Percentiles rank a stretch among this genome's conserved stretches.
phyloP scores from a whole-genome alignment of 139 green algal genomes.

The Coccomyxa sp. region DNA sequence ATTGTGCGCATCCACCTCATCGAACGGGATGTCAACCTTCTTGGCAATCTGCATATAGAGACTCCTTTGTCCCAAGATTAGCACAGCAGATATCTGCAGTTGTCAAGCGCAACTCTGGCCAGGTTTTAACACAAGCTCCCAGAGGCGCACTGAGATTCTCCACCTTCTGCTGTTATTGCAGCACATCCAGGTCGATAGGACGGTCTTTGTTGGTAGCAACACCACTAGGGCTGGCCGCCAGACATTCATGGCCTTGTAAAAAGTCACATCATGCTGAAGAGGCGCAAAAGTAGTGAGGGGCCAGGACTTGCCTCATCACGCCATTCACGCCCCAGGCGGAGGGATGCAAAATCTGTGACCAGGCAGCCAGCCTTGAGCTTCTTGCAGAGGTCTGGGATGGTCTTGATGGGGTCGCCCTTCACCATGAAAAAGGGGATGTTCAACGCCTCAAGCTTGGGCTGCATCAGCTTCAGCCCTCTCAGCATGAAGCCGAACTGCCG shows the following conservation, averaged over 20 bases:
- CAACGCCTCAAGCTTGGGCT: slow-evolving; percentile 43
- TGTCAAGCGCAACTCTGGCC: not conserved
- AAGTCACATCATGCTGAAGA: too few relatives aligned
- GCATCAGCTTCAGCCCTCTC: slow-evolving; percentile 67
- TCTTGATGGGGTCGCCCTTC: slow-evolving; percentile 65
- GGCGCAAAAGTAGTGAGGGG: too few relatives aligned
- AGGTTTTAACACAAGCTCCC: not conserved
- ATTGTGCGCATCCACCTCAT: slow-evolving; percentile 97
- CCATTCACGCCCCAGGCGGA: slow-evolving; percentile 77
- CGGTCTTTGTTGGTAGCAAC: too few relatives aligned
- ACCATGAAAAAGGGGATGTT: slow-evolving; percentile 80
- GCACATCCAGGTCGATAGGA: too few relatives aligned
- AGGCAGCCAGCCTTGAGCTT: slow-evolving; percentile 61
- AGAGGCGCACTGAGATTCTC: too few relatives aligned
- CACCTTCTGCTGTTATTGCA: too few relatives aligned
- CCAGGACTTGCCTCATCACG: slow-evolving; percentile 26
- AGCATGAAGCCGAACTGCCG: slow-evolving; percentile 92
- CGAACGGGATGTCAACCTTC: slow-evolving; percentile 41
- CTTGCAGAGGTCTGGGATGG: slow-evolving; percentile 63
- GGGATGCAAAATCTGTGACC: slow-evolving; percentile 86
- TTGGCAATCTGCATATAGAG: slow-evolving; percentile 23
- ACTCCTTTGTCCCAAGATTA: not conserved
- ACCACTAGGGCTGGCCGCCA: too few relatives aligned
- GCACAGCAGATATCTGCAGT: not conserved
- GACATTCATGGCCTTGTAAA: too few relatives aligned